These are phyloP conservation scores for Pisolithus tinctorius DNA, from an alignment of 768 basidiomycete species.

Conservation along the genomic window DNA sequence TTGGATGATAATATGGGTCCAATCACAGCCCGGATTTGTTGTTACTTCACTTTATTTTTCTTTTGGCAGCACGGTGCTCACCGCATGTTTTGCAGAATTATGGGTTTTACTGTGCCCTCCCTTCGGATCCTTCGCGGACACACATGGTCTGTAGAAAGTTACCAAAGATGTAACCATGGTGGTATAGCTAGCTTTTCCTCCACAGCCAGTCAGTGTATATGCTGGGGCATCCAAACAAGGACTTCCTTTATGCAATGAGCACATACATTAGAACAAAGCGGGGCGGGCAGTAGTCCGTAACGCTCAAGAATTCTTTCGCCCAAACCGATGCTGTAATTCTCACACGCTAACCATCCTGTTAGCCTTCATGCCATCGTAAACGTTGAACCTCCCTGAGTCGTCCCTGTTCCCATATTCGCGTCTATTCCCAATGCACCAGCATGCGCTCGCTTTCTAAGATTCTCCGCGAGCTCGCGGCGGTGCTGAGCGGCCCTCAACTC, in stretches of 20 bases:
- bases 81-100: conserved; percentile 35
- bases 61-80: not conserved
- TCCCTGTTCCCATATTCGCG: conserved; percentile 19
- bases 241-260: too few relatives aligned
- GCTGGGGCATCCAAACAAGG: too few relatives aligned
- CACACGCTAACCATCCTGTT: too few relatives aligned
- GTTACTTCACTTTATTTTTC: not conserved
- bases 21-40: too few relatives aligned
- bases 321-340: too few relatives aligned
- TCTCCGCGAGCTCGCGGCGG: conserved; percentile 50
- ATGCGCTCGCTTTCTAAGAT: conserved; percentile 56
- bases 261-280: too few relatives aligned
- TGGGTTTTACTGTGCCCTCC: conserved; percentile 64
- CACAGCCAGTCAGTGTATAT: too few relatives aligned
- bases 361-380: too few relatives aligned
- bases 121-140: conserved; percentile 57
- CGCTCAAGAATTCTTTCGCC: too few relatives aligned
- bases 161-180: conserved; percentile 31
- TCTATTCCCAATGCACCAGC: conserved; percentile 59
- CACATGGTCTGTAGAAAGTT: conserved; percentile 68
- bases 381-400: not conserved
- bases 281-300: too few relatives aligned
- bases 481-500: conserved; percentile 55
- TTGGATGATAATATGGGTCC: too few relatives aligned
- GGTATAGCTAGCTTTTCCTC: not conserved